Evolutionary conservation across 805 yeast genomes (phyloP), one percentile per base, ranked within the genome.

Genomic region (Metschnikowia dekortorum): DNA sequence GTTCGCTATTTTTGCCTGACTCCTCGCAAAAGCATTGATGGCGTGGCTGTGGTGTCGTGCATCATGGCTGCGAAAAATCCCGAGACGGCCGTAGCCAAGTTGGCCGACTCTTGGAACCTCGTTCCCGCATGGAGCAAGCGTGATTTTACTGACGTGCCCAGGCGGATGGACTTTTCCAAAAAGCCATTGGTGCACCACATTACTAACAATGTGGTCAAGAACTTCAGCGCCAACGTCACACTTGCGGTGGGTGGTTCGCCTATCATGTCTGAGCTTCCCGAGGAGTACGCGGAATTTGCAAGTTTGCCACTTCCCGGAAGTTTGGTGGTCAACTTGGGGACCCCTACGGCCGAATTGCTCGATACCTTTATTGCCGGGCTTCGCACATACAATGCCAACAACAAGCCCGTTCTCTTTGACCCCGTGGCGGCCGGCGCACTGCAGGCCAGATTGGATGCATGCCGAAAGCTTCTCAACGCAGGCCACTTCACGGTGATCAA

Each of bases 381-480:
- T 16, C 61, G 62, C 8, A 79, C 76, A 0, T 89, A 90, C 63
- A 85, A 85, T 61, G 62, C 60, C 11, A 57, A 64, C 11, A 79
- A 79, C 2, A 73, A 76, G 41, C 91, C 88, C 3, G 77, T 90
- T 32, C 80, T 90, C 0, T 84, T 86, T 57, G 97, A 90, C 64
- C 97, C 97, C 0, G 96, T 90, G n/a, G 97, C 90, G 0, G 89
- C 85, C 37, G 96, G 96, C 29, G 96, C 97, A 0, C 76, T 96
- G 0, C 50, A 61, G 3, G 76, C 80, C 5, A 74, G 97, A 51
- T 69, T 70, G 37, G 59, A 66, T 3, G 70, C 82, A 14, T 78
- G 83, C 46, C 63, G 70, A 29, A 61, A 63, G 0, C 58, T 89
- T 8, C 64, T 90, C 32, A 73, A 82, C 35, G 64, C 73, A 10